Base-by-base conservation (phyloP, 768 basidiomycete species). In the Crucibulum laeve region DNA sequence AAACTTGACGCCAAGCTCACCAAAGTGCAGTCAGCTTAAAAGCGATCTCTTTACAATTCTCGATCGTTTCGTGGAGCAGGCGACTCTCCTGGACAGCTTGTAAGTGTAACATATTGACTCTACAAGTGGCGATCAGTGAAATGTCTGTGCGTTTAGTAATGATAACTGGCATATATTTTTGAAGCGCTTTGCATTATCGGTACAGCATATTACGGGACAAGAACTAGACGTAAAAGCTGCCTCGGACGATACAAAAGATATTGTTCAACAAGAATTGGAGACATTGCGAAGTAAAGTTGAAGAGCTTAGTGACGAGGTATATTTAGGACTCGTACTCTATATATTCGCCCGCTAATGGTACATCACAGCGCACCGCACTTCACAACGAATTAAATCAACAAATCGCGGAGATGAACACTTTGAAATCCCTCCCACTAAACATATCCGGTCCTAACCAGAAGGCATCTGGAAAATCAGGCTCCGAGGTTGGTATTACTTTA, bases 161-260 rank as follows among this genome's bases (percentile, higher is more conserved):
- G 76, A 79, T 21, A 74, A 70, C 43, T 90, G 87, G 88, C 63
- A 69, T 17, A 46, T 63, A 2, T 80, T 86, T 54, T 60, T 89
- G 50, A 78, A 79, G 43, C 67, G 66, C 2, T 84, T 88, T 55
- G 59, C 79, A 2, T 54, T 63, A 2, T 82, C 83, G 1, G 76
- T 88, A 4, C 73, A 82, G 55, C 71, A 76, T 47, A 74, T 90
- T 42, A 87, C 84, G 5, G 82, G 84, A 0, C 73, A 79, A 55
- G 71, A 73, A 39, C 61, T 86, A 15, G 71, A 81, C n/a, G 70
- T 83, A 3, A 73, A 68, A 38, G 58, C 69, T 13, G 63, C 63
- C 0, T 65, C 67, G 1, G 65, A 55, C 23, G 65, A 50, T 22
- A 53, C 68, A 1, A 68, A 53, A 32, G 59, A 64, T n/a, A 52